Base-by-base conservation (phyloP, 371 early-diverging fungal genomes). In the Rhizopus arrhizus region DNA sequence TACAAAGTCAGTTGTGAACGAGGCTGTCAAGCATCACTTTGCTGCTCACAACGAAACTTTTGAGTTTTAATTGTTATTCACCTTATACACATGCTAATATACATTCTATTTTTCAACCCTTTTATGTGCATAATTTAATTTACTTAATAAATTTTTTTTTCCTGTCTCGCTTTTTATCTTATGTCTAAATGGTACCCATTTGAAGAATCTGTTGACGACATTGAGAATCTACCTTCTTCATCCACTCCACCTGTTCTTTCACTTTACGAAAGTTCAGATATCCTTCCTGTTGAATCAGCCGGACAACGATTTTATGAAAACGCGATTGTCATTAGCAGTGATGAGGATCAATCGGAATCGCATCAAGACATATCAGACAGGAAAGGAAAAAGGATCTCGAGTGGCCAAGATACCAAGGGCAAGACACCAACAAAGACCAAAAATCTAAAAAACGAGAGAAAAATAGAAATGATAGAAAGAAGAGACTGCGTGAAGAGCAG, bases 41-140 rank as follows among this genome's bases (percentile, higher is more conserved):
- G 52, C 61, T 31, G 56, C 55, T 35, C 76, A 75, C 42, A 68
- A 71, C 41, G 79, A 79, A 62, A 75, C 76, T 22, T 79, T 79
- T 61, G 79, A 79, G 45, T 76, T 75, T 46, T 75, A 72, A 47
- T 47, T 47, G 5, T 29, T 29, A 7, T 28, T 28, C 46, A 45
- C 46, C 46, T 7, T 45, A 45, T 22, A 3, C 22, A 45, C n/a
- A 45, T 16, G n/a, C 40, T 45, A 13, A 45, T 45, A n/a, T 45
- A 15, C 46, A 45, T n/a, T n/a, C n/a, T n/a, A 16, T 45, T 15
- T 45, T 22, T 22, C 22, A 22, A 22, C 2, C 22, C 22, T 22
- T 22, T 22, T 22, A 22, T 22, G 22, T 22, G 22, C 22, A 22
- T 22, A 22, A 22, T 22, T 22, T 22, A 22, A 22, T 12, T 40